Evolutionary conservation across 2,329 filamentous ascomycete genomes (phyloP), one percentile per base, ranked within the genome.

Genomic region (Stemphylium beticola): DNA sequence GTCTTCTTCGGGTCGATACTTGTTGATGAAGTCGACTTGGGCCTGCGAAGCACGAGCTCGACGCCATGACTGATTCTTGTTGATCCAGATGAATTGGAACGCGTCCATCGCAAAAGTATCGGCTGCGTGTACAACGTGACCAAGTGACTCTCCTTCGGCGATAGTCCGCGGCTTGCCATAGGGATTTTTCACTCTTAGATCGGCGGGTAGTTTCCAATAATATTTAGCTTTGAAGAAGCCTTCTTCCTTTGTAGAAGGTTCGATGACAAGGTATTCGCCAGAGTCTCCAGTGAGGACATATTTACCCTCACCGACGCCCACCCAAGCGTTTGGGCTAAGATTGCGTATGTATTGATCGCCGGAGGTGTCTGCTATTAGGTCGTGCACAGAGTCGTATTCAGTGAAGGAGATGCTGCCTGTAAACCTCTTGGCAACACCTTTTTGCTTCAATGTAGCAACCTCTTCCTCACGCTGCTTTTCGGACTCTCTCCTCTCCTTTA

Each of bases 361-460:
- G 2, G 87, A 89, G 0, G 87, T 88, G 72, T 98, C 93, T 39
- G 88, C 83, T 32, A 99, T 88, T 12, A 99, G 83, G 67, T 98
- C 95, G 61, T 92, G 88, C n/a, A 99, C 87, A 2, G 89, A 93
- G 53, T 90, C 89, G 73, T 98, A 99, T 65, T 96, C 91, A 7
- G 91, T 93, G 68, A 98, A 96, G 0, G 85, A 89, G 26, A 97
- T 78, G 17, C 81, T 83, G 10, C 81, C 74, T 2, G 69, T 67
- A 14, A 70, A 32, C 14, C 63, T 71, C n/a, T 43, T 63, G 60
- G 44, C 70, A 3, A 59, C 33, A 0, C 55, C 55, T 32, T 41
- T 44, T 29, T 49, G 57, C 32, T 51, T 62, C 84, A 96, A 62
- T 93, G 96, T 80, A 92, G 97, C 73, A 86, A 90, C 65, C 71